Percentiles rank a stretch among this genome's conserved stretches.
phyloP scores from a whole-genome alignment of 2,329 filamentous ascomycete genomes.

The Pseudogymnoascus sp. region DNA sequence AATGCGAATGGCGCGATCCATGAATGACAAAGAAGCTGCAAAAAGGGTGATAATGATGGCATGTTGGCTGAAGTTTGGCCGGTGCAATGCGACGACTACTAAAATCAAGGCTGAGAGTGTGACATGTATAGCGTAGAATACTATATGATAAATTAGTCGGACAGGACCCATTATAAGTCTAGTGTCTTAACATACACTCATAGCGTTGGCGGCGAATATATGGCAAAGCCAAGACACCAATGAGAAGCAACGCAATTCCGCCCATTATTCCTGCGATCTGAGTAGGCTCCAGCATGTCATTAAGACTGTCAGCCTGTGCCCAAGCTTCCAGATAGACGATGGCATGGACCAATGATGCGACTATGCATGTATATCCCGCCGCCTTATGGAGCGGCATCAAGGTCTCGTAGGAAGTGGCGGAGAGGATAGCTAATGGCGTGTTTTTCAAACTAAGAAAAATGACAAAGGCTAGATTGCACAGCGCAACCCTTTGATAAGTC shows the following conservation, averaged over 20 bases:
- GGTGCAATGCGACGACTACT: conserved; percentile 46
- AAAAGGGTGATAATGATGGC: conserved; percentile 39
- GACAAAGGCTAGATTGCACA: conserved; percentile 45
- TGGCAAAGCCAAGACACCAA: conserved; percentile 38
- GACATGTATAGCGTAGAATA: conserved; percentile 50
- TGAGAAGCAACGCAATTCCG: conserved; percentile 40
- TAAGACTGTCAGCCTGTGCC: conserved; percentile 21
- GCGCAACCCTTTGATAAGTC: conserved; percentile 37
- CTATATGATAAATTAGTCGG: neutral
- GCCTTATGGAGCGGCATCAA: conserved; percentile 53
- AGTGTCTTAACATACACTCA: conserved; percentile 30
- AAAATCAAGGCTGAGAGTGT: conserved; percentile 44
- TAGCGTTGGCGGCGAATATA: conserved; percentile 41
- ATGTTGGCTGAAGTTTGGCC: conserved; percentile 38
- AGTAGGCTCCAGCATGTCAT: conserved; percentile 32
- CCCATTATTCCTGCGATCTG: conserved; percentile 46
- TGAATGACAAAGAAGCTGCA: conserved; percentile 42
- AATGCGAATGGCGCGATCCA: conserved; percentile 46
- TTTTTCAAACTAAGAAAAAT: conserved; percentile 53
- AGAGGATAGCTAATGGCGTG: conserved; percentile 49
- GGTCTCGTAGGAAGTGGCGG: conserved; percentile 51
- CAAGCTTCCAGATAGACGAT: conserved; percentile 37
- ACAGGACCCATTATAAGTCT: neutral
- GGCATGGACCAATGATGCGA: conserved; percentile 42
- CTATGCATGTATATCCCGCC: conserved; percentile 45